A percentile compares a stretch with the other conserved stretches of the same genome.
Conservation (phyloP, 495 filamentous ascomycete genomes). For the Penicillium nucicola region DNA sequence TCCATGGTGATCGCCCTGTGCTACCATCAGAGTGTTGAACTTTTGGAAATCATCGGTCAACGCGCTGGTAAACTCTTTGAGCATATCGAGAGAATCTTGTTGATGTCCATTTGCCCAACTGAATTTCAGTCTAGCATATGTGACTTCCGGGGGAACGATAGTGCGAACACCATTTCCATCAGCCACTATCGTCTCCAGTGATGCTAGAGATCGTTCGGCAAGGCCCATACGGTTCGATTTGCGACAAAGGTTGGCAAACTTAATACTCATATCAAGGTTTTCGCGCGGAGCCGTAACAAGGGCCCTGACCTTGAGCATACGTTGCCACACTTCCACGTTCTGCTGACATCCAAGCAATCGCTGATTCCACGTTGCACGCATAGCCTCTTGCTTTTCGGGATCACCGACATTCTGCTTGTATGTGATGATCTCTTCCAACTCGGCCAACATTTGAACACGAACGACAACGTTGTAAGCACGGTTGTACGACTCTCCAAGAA, state of each 20-base stretch:
- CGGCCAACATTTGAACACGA: constrained; percentile 96
- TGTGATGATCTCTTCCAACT: constrained; percentile 94
- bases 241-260: constrained; percentile 95
- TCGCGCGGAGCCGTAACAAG: constrained; percentile 87
- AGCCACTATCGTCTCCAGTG: constrained; percentile 61
- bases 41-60: constrained; percentile 71
- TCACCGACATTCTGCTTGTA: constrained; percentile 88
- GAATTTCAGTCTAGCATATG: constrained; percentile 92
- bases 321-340: constrained; percentile 97
- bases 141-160: constrained; percentile 69
- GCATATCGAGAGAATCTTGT: constrained; percentile 67
- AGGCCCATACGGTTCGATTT: constrained; percentile 92
- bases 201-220: constrained; percentile 93
- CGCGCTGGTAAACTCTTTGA: constrained; percentile 77
- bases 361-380: constrained; percentile 93
- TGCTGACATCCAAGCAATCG: constrained; percentile 92
- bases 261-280: constrained; percentile 98
- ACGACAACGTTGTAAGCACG: constrained; percentile 94
- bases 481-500: constrained; percentile 95
- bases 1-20: constrained; percentile 38
- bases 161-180: constrained; percentile 51
- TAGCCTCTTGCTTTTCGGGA: constrained; percentile 77
- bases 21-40: constrained; percentile 53
- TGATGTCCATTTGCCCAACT: constrained; percentile 79
- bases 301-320: constrained; percentile 92